Evolutionary conservation across 1,284 basidiomycete species (phyloP), one percentile per base, ranked within the genome.

Genomic region (Ustilago vetiveriae): DNA sequence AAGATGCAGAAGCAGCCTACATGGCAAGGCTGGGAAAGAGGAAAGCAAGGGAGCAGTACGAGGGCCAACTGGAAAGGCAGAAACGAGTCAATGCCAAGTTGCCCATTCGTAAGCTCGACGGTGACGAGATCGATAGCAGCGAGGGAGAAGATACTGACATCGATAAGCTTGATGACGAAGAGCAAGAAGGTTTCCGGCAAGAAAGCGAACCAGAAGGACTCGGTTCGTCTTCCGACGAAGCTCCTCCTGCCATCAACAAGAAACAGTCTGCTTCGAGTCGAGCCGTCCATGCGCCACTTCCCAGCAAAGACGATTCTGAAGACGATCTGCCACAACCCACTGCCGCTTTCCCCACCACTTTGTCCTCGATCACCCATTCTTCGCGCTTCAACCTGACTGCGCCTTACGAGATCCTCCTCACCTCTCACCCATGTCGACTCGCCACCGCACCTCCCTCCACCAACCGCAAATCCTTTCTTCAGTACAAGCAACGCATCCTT

Each of bases 381-480:
- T 47, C 60, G 7, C 70, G 74, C 4, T 76, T 78, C 59, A 74
- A 75, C 41, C 49, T 75, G 36, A 57, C 63, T 3, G 72, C 76
- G 27, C 75, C 76, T 4, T 75, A 74, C 65, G 75, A 75, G 6
- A 63, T 79, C 39, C 53, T 73, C 21, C 49, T 56, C 23, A 55
- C 62, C 36, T 54, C 53, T 4, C 68, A 55, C 43, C 22, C 55
- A 0, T 71, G 54, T 21, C 62, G 58, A 6, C 58, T 71, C 0
- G 59, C 67, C 2, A 21, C 41, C 3, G 6, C 50, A 1, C 46
- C 57, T 0, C 2, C 47, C 17, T 16, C 27, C 21, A 11, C 40
- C 10, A 40, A 70, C 38, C 44, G 52, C 48, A 51, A 52, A 41
- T 32, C 60, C 21, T 21, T 33, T 8, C 17, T 47, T 36, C 8